Percentiles rank a stretch among this genome's conserved stretches.
phyloP scores from a whole-genome alignment of 139 green algal species.

The Chlorella sp. region DNA sequence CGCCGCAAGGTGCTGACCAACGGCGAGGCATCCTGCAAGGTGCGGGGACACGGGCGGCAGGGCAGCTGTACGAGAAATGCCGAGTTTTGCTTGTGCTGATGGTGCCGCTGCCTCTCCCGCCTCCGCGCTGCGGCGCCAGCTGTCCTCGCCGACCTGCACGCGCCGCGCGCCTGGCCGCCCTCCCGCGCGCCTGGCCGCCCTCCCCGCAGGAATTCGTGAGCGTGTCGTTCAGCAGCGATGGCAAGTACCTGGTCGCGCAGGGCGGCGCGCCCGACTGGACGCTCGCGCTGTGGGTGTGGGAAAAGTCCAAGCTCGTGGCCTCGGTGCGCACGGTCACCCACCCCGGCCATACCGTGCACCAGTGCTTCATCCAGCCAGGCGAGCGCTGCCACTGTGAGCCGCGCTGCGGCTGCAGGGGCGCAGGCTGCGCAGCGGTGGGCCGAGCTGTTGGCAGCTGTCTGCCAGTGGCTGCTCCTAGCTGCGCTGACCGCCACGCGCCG shows the following conservation, averaged over 20 bases:
- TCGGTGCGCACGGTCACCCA: conserved; percentile 44
- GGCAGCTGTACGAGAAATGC: too few relatives aligned
- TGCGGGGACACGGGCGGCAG: conserved; percentile 36
- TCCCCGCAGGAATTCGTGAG: conserved; percentile 80
- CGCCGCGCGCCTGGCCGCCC: too few relatives aligned
- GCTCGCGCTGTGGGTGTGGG: conserved; percentile 87
- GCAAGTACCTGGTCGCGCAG: conserved; percentile 79
- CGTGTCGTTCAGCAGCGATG: conserved; percentile 85
- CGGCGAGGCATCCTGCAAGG: conserved; percentile 70
- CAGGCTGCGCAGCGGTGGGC: too few relatives aligned
- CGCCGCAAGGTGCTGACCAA: conserved; percentile 78
- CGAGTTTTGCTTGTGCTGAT: too few relatives aligned
- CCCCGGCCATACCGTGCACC: conserved; percentile 21
- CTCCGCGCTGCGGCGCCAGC: too few relatives aligned
- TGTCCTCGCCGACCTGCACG: too few relatives aligned
- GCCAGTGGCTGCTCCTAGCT: too few relatives aligned
- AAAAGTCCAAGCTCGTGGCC: conserved; percentile 81
- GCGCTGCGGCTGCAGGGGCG: too few relatives aligned
- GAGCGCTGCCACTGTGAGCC: conserved; percentile 13
- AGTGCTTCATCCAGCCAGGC: conserved; percentile 65
- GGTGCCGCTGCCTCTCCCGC: too few relatives aligned
- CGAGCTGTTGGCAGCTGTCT: too few relatives aligned
- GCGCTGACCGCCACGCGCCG: background rate
- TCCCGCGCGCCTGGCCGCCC: too few relatives aligned
- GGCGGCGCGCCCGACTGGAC: conserved; percentile 87